These are phyloP conservation scores for Penstemon davidsonii DNA, from an alignment of 257 asterid genomes.

Conservation along the genomic window DNA sequence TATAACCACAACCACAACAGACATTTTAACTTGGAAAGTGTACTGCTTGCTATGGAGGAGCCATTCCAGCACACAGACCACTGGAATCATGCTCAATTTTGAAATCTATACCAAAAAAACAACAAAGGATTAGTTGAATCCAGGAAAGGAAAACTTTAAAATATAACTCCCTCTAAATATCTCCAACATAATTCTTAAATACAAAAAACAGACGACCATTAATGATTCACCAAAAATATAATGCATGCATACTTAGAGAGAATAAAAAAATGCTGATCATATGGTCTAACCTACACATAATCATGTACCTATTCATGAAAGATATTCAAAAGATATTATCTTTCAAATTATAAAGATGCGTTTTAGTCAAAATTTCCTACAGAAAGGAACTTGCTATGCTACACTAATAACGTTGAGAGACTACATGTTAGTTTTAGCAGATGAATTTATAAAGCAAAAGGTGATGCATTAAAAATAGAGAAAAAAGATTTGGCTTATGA, in stretches of 20 bases:
- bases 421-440: not conserved
- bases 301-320: not conserved
- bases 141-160: constrained; percentile 15
- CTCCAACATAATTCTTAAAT: no score
- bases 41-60: constrained; percentile 79
- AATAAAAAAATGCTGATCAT: no score
- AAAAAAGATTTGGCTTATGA: not conserved
- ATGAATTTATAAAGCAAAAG: not conserved
- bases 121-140: constrained; percentile 29
- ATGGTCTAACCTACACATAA: not conserved
- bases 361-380: not conserved
- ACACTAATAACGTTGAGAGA: not conserved
- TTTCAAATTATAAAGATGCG: not conserved
- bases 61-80: constrained; percentile 96
- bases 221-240: no score
- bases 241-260: no score
- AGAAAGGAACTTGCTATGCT: not conserved
- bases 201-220: no score
- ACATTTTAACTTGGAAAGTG: constrained; percentile 72
- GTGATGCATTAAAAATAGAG: not conserved
- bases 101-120: constrained; percentile 63
- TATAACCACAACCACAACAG: constrained; percentile 88
- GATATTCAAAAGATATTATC: not conserved
- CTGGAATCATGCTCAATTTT: constrained; percentile 98
- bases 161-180: no score